Conservation (phyloP, 495 filamentous ascomycete genomes). For the Lasiosphaeris hirsuta region DNA sequence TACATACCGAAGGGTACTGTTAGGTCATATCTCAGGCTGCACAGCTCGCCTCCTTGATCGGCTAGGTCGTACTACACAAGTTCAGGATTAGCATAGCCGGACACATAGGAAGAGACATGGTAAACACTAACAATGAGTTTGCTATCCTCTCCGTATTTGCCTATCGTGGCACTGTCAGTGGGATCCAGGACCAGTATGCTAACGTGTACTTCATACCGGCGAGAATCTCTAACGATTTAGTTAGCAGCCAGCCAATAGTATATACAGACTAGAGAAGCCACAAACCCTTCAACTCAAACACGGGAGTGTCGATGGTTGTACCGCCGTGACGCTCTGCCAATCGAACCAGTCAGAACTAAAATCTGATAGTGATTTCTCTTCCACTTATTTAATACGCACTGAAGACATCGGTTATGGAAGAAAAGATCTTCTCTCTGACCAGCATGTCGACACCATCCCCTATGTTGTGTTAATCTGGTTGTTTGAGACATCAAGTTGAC, state of each 20-base stretch:
- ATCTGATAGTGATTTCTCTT: no score
- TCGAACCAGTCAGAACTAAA: slow-evolving; percentile 4
- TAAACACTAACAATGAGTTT: slow-evolving; percentile 57
- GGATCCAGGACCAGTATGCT: slow-evolving; percentile 67
- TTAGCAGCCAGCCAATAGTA: background rate
- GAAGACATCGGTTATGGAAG: slow-evolving; percentile 78
- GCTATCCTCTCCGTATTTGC: slow-evolving; percentile 79
- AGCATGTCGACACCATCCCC: slow-evolving; percentile 71
- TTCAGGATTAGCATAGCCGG: background rate
- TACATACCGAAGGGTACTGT: slow-evolving; percentile 71
- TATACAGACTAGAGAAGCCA: background rate
- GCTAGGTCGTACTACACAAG: slow-evolving; percentile 64
- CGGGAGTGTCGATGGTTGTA: slow-evolving; percentile 41
- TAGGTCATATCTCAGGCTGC: slow-evolving; percentile 79
- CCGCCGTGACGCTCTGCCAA: slow-evolving; percentile 37
- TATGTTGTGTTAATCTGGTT: slow-evolving; percentile 19
- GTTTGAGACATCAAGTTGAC: slow-evolving; percentile 14
- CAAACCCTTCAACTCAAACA: slow-evolving; percentile 45
- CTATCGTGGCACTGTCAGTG: background rate
- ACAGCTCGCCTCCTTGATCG: slow-evolving; percentile 87
- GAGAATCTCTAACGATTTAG: slow-evolving; percentile 51
- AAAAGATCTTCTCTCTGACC: slow-evolving; percentile 80
- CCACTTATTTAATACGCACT: slow-evolving; percentile 12
- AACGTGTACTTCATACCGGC: slow-evolving; percentile 51
- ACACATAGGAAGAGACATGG: background rate